Base-by-base conservation (phyloP, 1,284 basidiomycete genomes). In the Cutaneotrichosporon dermatis region DNA sequence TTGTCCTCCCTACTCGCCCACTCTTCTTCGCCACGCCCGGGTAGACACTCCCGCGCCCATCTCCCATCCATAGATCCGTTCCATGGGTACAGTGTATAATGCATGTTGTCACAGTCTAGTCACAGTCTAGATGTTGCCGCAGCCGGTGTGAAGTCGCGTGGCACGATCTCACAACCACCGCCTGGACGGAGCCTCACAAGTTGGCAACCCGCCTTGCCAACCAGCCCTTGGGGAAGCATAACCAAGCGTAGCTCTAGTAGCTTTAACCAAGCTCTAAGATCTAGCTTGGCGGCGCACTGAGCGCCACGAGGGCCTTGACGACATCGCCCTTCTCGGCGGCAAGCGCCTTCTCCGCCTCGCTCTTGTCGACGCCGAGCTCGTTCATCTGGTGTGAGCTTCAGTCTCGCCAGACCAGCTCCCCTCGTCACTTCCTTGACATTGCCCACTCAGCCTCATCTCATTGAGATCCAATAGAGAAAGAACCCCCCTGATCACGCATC, bases 301-400 rank as follows among this genome's bases (percentile, higher is more conserved):
- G 60, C 54, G 62, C 60, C 34, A 76, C 66, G 42, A 76, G 59
- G 11, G 73, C 66, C 62, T 74, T 72, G 34, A 70, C 66, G 52
- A 76, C 54, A 64, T 76, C 70, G 13, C 70, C 70, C 53, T 70
- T 69, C 51, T 69, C 64, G 12, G 61, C 69, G 48, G 61, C 64
- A 15, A 76, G 62, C 12, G 70, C 71, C 10, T 55, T 53, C 56
- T 71, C 65, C 1, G 74, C 74, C 44, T 68, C 66, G 15, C 67
- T 59, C 58, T 68, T 67, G 15, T 57, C 59, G 36, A 70, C 64
- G 4, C 71, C 71, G 8, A 73, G 55, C 60, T 76, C 73, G 15
- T 66, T 54, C 49, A 72, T 65, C 74, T 74, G 57, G 11, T 16
- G 56, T 63, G 3, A 63, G 62, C 52, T 45, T 6, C 35, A 35